Evolutionary conservation across 768 basidiomycete genomes (phyloP).

Genomic region (Naganishia randhawae): DNA sequence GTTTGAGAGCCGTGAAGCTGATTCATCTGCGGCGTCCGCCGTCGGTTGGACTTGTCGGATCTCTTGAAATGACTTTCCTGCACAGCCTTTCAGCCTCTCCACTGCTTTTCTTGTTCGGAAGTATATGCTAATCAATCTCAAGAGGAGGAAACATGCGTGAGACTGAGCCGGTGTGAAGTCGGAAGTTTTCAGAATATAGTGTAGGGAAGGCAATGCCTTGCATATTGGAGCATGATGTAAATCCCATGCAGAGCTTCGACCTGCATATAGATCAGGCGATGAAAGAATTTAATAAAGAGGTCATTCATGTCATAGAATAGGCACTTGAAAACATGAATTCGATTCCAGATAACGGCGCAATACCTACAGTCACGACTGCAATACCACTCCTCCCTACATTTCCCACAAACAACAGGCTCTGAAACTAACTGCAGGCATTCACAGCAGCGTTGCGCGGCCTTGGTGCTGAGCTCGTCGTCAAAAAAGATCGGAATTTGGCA

Average conservation of each 20-base stretch:
- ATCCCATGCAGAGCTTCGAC: constrained; percentile 24
- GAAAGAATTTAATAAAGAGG: background rate
- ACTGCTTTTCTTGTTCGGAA: background rate
- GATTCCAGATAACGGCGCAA: background rate
- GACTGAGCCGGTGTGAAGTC: constrained; percentile 10
- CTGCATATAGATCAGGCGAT: background rate
- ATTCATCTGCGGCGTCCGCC: background rate
- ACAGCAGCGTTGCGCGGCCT: background rate
- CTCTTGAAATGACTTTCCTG: background rate
- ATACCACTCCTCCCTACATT: constrained; percentile 15
- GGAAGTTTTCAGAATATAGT: constrained; percentile 11
- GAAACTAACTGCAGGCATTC: constrained; percentile 1
- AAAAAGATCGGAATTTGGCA: constrained; percentile 13
- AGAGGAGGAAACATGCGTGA: constrained; percentile 8
- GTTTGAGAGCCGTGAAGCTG: background rate
- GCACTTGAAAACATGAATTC: background rate
- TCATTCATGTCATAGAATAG: background rate
- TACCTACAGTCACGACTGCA: constrained; percentile 19
- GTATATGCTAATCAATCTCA: constrained; percentile 7
- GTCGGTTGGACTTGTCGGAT: constrained; percentile 11
- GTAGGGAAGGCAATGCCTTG: constrained; percentile 17
- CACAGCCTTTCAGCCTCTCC: background rate
- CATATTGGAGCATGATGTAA: constrained; percentile 23
- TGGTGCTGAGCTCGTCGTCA: background rate
- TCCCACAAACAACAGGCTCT: constrained; percentile 11